phyloP scores from a whole-genome alignment of 805 yeast species.

The Saccharomycopsis javanensis region DNA sequence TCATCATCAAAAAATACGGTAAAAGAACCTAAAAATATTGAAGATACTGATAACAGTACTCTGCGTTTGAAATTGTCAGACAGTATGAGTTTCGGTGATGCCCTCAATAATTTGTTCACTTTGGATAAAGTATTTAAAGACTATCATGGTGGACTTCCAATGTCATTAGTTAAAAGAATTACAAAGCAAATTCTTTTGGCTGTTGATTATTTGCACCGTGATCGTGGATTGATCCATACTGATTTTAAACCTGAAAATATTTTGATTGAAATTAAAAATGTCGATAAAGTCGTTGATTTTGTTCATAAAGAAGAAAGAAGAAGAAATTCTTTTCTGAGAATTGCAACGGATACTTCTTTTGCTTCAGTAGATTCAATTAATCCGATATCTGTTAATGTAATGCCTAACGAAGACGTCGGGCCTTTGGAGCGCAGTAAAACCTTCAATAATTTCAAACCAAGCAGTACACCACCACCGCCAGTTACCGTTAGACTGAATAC shows the following conservation, averaged over 20 bases:
- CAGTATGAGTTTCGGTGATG: constrained; percentile 14
- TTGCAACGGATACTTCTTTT: not conserved
- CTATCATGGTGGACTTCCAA: constrained; percentile 71
- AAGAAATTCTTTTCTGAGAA: not conserved
- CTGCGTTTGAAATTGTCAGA: constrained; percentile 7
- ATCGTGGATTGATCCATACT: constrained; percentile 66
- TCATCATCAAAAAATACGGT: not conserved
- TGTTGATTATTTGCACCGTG: constrained; percentile 60
- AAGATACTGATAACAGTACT: not conserved
- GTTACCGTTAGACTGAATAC: not conserved
- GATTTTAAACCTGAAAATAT: constrained; percentile 71
- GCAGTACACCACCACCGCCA: constrained; percentile 1
- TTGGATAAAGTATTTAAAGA: constrained; percentile 21
- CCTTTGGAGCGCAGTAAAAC: not conserved
- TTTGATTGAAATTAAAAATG: constrained; percentile 72
- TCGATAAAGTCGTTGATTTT: constrained; percentile 53
- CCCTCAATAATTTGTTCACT: constrained; percentile 5
- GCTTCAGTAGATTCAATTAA: not conserved
- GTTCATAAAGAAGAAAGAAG: constrained; percentile 14
- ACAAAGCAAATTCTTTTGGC: constrained; percentile 70
- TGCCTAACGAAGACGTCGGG: not conserved
- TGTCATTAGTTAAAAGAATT: constrained; percentile 66
- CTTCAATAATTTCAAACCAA: not conserved
- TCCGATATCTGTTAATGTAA: not conserved
- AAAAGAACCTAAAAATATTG: too few species aligned